Percentiles rank a stretch among this genome's conserved stretches.
phyloP scores from a whole-genome alignment of 345 rosid genomes.

The Nephelium lappaceum region DNA sequence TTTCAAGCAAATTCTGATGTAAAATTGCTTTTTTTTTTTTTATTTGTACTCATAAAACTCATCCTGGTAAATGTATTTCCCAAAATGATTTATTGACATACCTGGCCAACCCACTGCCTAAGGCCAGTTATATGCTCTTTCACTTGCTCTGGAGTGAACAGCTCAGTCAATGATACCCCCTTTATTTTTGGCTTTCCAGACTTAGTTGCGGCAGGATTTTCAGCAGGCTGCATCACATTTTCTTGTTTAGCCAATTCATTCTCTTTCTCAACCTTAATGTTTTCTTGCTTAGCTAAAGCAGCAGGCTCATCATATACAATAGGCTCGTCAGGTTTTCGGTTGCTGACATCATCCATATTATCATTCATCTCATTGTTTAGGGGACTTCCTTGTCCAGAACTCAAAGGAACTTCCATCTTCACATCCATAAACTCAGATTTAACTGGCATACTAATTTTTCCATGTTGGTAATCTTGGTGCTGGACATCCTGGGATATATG shows the following conservation, averaged over 20 bases:
- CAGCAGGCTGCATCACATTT: constrained; percentile 47
- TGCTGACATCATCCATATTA: constrained; percentile 46
- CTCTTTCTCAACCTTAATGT: constrained; percentile 53
- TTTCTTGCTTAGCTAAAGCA: constrained; percentile 50
- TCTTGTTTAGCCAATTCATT: constrained; percentile 57
- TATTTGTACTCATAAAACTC: not conserved
- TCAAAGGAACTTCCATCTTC: constrained; percentile 54
- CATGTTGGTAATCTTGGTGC: constrained; percentile 47
- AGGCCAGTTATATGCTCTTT: constrained; percentile 92
- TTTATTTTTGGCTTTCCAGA: constrained; percentile 95
- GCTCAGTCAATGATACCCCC: constrained; percentile 93
- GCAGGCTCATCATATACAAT: constrained; percentile 33
- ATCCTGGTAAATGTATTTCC: not conserved
- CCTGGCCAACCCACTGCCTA: constrained; percentile 99
- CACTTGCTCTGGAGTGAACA: constrained; percentile 98
- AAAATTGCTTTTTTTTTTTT: not conserved
- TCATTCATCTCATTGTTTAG: constrained; percentile 49
- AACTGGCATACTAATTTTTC: constrained; percentile 42
- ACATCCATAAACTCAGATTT: constrained; percentile 60
- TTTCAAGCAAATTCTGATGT: not conserved
- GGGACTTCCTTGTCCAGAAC: constrained; percentile 57
- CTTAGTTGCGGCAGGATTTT: constrained; percentile 52
- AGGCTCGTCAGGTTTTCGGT: constrained; percentile 51
- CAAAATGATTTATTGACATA: constrained; percentile 26
- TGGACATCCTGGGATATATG: constrained; percentile 47